Evolutionary conservation across 192 early-diverging fungal genomes (phyloP), one percentile per base, ranked within the genome.

Genomic region (Backusella luteola): DNA sequence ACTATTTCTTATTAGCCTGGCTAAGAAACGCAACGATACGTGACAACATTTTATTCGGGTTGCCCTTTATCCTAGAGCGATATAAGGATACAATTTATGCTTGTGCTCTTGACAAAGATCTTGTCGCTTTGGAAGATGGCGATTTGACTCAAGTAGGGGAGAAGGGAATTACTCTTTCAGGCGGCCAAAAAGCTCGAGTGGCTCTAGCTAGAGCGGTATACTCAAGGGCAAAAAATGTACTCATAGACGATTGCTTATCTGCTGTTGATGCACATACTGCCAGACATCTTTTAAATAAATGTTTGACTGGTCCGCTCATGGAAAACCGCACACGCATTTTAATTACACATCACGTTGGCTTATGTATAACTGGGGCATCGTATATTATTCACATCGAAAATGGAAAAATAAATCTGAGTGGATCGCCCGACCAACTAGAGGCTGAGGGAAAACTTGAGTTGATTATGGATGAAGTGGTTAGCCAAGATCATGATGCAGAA

Each of bases 201-300:
- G 83, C 94, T 0, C 87, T 98, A 34, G 96, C 95, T 1, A 87
- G 97, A 12, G 95, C 95, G 9, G 88, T 97, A 6, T 98, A 96
- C 79, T 88, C 85, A 26, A 66, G 83, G 17, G 88, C 91, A 7
- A 83, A 85, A 9, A 85, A 88, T 56, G 71, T 97, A 32, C 73
- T 97, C 3, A 84, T 95, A 67, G 96, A 98, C 82, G 96, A 96
- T 80, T 91, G 89, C 59, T 86, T 98, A 32, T 93, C 92, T 1
- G 96, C 96, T 17, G 96, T 98, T 0, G 98, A 99, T 77, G 74
- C 71, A 14, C 92, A 94, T 52, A 95, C 94, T 3, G 96, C 93
- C 15, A 83, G 87, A 34, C 93, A 95, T 74, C 82, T 99, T 39
- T 89, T 95, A 56, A 86, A 91, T 7, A 83, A 92, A 35, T 96